Conservation (phyloP, 2,329 filamentous ascomycete genomes). For the Ceratocystiopsis minuta region DNA sequence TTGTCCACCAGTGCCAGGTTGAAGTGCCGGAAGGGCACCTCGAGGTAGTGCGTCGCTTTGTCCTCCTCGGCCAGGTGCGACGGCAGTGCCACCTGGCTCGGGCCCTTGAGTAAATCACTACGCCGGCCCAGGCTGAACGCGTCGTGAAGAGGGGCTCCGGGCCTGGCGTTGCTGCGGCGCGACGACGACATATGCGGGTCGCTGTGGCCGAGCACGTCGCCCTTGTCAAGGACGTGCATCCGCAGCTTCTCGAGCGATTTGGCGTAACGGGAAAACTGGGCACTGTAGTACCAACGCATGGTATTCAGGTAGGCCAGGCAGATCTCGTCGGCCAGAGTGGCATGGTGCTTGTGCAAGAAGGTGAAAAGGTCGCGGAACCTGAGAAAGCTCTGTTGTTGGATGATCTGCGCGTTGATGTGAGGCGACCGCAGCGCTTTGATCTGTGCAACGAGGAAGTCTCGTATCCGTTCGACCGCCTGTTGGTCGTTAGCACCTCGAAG, state of each 20-base stretch:
- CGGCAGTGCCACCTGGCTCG: constrained; percentile 58
- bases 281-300: constrained; percentile 95
- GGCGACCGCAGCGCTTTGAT: constrained; percentile 88
- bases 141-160: constrained; percentile 51
- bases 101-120: constrained; percentile 60
- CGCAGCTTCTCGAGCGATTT: constrained; percentile 71
- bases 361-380: constrained; percentile 75
- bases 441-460: constrained; percentile 85
- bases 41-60: constrained; percentile 60
- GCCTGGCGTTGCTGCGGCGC: constrained; percentile 28
- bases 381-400: constrained; percentile 83
- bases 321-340: constrained; percentile 75
- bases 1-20: constrained; percentile 91
- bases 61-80: constrained; percentile 88
- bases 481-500: background rate
- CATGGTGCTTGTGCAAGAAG: constrained; percentile 69
- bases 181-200: constrained; percentile 27
- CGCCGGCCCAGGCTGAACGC: constrained; percentile 78
- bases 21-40: constrained; percentile 83
- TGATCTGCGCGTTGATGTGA: constrained; percentile 91
- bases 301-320: constrained; percentile 90
- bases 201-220: constrained; percentile 68
- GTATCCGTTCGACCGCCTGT: constrained; percentile 76
- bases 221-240: constrained; percentile 64
- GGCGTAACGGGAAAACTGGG: constrained; percentile 78